Conservation (phyloP, 257 asterid genomes). For the Solanum sitiens region DNA sequence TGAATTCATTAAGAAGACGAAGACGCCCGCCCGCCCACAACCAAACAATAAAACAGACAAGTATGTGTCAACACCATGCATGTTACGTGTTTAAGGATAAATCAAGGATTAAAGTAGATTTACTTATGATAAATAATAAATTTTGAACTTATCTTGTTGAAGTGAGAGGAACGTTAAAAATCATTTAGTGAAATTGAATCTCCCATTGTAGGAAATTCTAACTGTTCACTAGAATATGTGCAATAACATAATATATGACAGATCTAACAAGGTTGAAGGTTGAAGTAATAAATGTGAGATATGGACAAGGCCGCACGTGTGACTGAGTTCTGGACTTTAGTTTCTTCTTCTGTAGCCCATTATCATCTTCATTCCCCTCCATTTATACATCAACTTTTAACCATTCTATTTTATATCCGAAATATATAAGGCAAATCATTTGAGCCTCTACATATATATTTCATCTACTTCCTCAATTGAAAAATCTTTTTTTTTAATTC, state of each 20-base stretch:
- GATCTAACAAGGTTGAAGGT: too few species aligned
- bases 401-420: not conserved
- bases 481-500: too few species aligned
- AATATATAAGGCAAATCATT: not conserved
- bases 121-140: too few species aligned
- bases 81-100: not conserved
- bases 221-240: too few species aligned
- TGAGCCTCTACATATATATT: too few species aligned
- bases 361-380: not conserved
- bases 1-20: not conserved
- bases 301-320: not conserved
- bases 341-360: not conserved
- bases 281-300: not conserved
- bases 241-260: not conserved
- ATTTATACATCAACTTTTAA: not conserved
- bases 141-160: not conserved
- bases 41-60: not conserved
- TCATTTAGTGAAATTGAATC: not conserved
- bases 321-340: not conserved
- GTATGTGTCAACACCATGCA: not conserved
- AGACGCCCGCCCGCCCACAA: not conserved
- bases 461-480: too few species aligned
- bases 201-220: not conserved
- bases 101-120: too few species aligned
- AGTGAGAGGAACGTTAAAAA: too few species aligned